Conservation (phyloP, 768 basidiomycete species). For the Calocybe gangraenosa region DNA sequence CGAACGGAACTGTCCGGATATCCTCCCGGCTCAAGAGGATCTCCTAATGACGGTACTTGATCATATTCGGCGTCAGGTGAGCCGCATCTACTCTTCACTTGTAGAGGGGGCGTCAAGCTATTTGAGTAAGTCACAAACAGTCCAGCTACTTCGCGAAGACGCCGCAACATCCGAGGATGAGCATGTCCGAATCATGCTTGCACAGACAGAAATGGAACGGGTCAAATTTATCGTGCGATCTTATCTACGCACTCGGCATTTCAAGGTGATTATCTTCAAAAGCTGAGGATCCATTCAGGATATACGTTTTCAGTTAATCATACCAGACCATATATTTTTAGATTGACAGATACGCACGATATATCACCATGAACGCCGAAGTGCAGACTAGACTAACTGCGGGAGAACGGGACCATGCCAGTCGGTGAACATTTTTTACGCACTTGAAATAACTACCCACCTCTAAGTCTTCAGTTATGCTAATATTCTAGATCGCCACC, state of each 20-base stretch:
- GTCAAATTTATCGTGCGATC: slow-evolving; percentile 90
- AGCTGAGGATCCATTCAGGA: slow-evolving; percentile 3
- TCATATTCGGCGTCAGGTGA: slow-evolving; percentile 79
- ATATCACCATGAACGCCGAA: slow-evolving; percentile 65
- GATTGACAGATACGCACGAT: slow-evolving; percentile 88
- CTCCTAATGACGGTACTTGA: slow-evolving; percentile 65
- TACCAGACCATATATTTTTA: slow-evolving; percentile 28
- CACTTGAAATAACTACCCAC: not conserved
- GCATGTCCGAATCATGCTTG: slow-evolving; percentile 88
- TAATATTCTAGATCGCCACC: slow-evolving; percentile 71
- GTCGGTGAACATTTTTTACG: slow-evolving; percentile 40
- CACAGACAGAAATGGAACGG: slow-evolving; percentile 91
- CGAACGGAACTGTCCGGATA: slow-evolving; percentile 78
- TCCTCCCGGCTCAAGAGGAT: slow-evolving; percentile 69
- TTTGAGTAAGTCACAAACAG: slow-evolving; percentile 61
- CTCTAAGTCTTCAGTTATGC: slow-evolving; percentile 54
- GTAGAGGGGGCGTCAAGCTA: no score
- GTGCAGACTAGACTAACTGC: slow-evolving; percentile 78
- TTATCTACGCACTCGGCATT: slow-evolving; percentile 80
- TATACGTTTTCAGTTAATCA: slow-evolving; percentile 11
- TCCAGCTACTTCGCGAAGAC: slow-evolving; percentile 72
- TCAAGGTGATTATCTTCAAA: slow-evolving; percentile 61
- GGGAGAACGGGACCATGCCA: slow-evolving; percentile 79
- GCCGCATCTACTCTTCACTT: slow-evolving; percentile 21
- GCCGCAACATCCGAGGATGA: slow-evolving; percentile 88